Base-by-base conservation (phyloP, 768 basidiomycete genomes). In the Aureoboletus auriporus region DNA sequence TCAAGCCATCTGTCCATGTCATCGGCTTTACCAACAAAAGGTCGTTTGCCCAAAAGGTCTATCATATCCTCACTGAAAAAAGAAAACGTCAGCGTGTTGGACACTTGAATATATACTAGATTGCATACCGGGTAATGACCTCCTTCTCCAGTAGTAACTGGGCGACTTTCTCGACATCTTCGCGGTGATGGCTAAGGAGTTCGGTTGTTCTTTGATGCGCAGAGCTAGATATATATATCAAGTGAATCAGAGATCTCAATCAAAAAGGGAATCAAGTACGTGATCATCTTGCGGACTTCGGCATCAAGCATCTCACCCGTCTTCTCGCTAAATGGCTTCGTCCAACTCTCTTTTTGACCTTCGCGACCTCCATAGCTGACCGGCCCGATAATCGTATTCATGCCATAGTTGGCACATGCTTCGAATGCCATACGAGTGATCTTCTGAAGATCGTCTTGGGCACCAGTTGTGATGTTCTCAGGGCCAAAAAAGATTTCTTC, bases 1-100 rank as follows among this genome's bases (percentile, higher is more conserved):
- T 95, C 92, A n/a, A 95, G 77, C 88, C 93, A 95, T 64, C 87
- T 89, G 71, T 96, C 93, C 94, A 97, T 96, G 56, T 95, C 92
- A 63, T 95, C 93, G 23, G 80, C 73, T 49, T 80, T 78, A 54
- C 80, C 81, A n/a, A 63, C 69, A 59, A 93, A 93, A 23, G 90
- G 89, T 43, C 90, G 82, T 62, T 86, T 87, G 42, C 91, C 90
- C 35, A 93, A 77, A 14, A 92, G 75, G 35, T 74, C 61, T 52
- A 89, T 87, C 90, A 93, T 93, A 61, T 92, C 88, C 77, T 90
- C 89, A 43, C 90, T 91, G 47, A 4, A 39, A 23, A 23, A 53
- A 43, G 47, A 20, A 49, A 17, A 28, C 30, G 12, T 37, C 39
- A 33, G 33, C 40, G 28, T 43, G 45, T 31, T 35, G 42, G 13